Evolutionary conservation across 2,329 filamentous ascomycete genomes (phyloP).

Genomic region (Ilyonectria robusta): DNA sequence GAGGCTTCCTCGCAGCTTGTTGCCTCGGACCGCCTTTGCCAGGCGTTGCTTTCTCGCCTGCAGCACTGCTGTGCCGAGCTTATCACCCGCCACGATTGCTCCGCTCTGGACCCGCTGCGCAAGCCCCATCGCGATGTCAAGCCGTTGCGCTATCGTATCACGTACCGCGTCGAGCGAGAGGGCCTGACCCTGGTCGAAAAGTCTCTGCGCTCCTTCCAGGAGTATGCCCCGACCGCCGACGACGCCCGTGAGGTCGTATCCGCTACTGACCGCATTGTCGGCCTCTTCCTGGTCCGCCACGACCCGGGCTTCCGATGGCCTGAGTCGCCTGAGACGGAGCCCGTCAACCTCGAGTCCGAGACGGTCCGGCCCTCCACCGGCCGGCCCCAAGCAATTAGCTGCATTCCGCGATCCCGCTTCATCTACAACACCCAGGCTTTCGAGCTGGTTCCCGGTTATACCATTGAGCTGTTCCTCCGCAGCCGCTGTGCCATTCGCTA

Average conservation of each 20-base stretch:
- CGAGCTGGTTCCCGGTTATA: slow-evolving; percentile 62
- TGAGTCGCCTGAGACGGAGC: slow-evolving; percentile 57
- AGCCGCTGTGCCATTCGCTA: slow-evolving; percentile 55
- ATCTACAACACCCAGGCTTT: slow-evolving; percentile 52
- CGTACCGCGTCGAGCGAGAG: slow-evolving; percentile 60
- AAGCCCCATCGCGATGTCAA: slow-evolving; percentile 56
- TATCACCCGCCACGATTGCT: slow-evolving; percentile 66
- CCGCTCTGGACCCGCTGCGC: slow-evolving; percentile 59
- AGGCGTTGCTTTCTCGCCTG: slow-evolving; percentile 64
- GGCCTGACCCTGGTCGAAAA: slow-evolving; percentile 60
- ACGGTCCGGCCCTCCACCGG: slow-evolving; percentile 58
- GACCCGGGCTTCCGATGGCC: slow-evolving; percentile 66
- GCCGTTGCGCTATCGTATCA: slow-evolving; percentile 63
- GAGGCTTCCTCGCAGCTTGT: slow-evolving; percentile 60
- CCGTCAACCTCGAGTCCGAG: slow-evolving; percentile 54
- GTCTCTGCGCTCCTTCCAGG: slow-evolving; percentile 66
- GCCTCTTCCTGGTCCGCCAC: slow-evolving; percentile 64
- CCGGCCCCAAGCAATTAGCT: slow-evolving; percentile 61
- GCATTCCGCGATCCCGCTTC: slow-evolving; percentile 61
- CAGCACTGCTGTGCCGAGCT: slow-evolving; percentile 67
- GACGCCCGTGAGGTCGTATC: slow-evolving; percentile 63
- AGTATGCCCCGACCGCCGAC: slow-evolving; percentile 59
- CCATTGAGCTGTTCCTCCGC: slow-evolving; percentile 61
- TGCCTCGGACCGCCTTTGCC: slow-evolving; percentile 62
- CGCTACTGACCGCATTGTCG: slow-evolving; percentile 65